Base-by-base conservation (phyloP, 108 stramenopile species). In the Cylindrotheca closterium region DNA sequence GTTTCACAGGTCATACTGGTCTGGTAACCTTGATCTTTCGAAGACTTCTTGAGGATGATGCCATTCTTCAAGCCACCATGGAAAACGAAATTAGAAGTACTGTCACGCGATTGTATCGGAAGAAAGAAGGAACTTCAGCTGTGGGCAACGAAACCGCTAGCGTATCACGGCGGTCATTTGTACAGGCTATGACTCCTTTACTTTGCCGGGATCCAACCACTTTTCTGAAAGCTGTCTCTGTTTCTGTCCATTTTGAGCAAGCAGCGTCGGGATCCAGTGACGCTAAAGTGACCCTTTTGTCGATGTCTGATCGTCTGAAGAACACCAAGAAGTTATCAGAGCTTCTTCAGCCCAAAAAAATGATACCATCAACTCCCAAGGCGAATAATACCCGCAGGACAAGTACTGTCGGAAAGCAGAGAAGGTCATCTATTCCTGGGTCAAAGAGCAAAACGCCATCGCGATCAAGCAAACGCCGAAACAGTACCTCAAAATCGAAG, bases 21-120 rank as follows among this genome's bases (percentile, higher is more conserved):
- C 67, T 94, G 12, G 73, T 90, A 4, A 85, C 87, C 5, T 28
- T 85, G 27, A 62, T 92, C 7, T 69, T 95, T 23, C 86, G 96
- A 33, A 88, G 93, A 23, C 68, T 97, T 48, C 72, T 96, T 1
- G 94, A 96, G 67, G 96, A 97, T 68, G 91, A 90, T 24, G 46
- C 60, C 15, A 94, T 91, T 17, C 78, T 97, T 30, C 91, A 91
- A 67, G 58, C 80, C 0, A 74, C 87, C 37, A 97, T 97, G 96
- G 94, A 97, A 60, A 85, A 87, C 33, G 94, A 97, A 67, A 94
- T 97, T 31, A 68, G 94, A 19, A 61, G 74, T 46, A 67, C 64
- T 18, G 67, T 91, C 18, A 45, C 84, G 1, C 85, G 80, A 45
- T 63, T 95, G 12, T 65, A 63, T 54, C 74, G 67, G 49, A 87